phyloP scores from a whole-genome alignment of 1,139 yeast genomes.

The Hyphopichia burtonii region DNA sequence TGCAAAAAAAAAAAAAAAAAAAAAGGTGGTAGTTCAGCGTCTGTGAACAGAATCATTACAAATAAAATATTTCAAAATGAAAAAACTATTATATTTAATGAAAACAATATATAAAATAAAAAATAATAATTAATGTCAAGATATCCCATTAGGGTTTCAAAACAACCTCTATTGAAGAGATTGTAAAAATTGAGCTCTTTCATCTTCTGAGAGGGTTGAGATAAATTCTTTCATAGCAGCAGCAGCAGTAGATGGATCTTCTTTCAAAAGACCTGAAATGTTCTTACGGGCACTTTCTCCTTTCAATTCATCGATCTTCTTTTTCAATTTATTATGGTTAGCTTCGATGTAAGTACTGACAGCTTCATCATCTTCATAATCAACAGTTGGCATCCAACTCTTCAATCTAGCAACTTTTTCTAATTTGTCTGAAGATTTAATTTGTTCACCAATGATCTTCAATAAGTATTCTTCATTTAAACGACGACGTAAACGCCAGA shows the following conservation, averaged over 20 bases:
- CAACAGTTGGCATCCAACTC: slow-evolving; percentile 82
- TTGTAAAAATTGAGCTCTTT: slow-evolving; percentile 49
- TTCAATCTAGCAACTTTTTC: slow-evolving; percentile 85
- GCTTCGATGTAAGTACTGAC: slow-evolving; percentile 88
- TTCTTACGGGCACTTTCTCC: slow-evolving; percentile 62
- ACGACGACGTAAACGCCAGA: slow-evolving; percentile 98
- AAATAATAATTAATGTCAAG: too few relatives aligned
- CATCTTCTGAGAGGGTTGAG: slow-evolving; percentile 57
- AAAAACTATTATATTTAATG: too few relatives aligned
- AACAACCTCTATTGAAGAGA: background rate
- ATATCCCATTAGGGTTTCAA: too few relatives aligned
- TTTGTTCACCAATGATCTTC: slow-evolving; percentile 67
- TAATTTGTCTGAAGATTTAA: slow-evolving; percentile 62
- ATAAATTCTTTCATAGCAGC: slow-evolving; percentile 62
- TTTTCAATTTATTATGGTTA: slow-evolving; percentile 63
- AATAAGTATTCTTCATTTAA: slow-evolving; percentile 87
- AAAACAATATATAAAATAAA: too few relatives aligned
- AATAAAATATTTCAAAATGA: too few relatives aligned
- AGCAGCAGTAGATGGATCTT: slow-evolving; percentile 54
- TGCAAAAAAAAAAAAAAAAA: too few relatives aligned
- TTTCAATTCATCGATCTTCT: slow-evolving; percentile 62
- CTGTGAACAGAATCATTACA: too few relatives aligned
- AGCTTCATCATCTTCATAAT: slow-evolving; percentile 69
- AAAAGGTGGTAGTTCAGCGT: too few relatives aligned
- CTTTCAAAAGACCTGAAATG: slow-evolving; percentile 58